A percentile compares a stretch with the other conserved stretches of the same genome.
These are phyloP conservation scores for Hippophae gyantsensis DNA, from an alignment of 306 rosid species.

Conservation along the genomic window DNA sequence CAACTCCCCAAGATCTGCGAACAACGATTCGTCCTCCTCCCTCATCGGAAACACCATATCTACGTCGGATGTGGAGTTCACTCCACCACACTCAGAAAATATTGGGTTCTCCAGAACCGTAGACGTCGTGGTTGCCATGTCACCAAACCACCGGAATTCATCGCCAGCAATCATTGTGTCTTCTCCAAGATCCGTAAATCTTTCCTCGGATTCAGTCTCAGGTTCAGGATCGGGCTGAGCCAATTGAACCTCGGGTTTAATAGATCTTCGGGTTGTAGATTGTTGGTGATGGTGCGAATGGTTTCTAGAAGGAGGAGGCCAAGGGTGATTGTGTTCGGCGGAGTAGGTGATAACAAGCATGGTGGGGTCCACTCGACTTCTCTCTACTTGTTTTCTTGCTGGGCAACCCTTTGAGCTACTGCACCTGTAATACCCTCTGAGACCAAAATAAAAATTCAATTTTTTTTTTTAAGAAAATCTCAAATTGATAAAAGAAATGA, in stretches of 20 bases:
- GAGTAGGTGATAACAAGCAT: constrained; percentile 81
- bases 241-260: constrained; percentile 8
- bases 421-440: constrained; percentile 83
- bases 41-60: constrained; percentile 58
- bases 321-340: constrained; percentile 79
- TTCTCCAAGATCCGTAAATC: constrained; percentile 30
- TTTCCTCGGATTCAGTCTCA: constrained; percentile 22
- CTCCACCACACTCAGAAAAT: constrained; percentile 23
- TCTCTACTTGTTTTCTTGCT: constrained; percentile 91
- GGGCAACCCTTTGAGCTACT: constrained; percentile 96
- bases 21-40: constrained; percentile 77
- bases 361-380: constrained; percentile 73
- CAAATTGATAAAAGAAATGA: background rate
- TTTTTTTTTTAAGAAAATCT: background rate
- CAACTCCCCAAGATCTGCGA: constrained; percentile 84
- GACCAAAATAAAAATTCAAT: background rate
- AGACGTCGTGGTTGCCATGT: constrained; percentile 56
- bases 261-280: background rate
- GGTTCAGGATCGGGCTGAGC: constrained; percentile 8
- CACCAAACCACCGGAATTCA: constrained; percentile 64
- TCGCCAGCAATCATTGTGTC: constrained; percentile 26
- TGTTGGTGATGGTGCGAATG: constrained; percentile 15
- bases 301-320: constrained; percentile 69
- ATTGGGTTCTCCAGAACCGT: constrained; percentile 48
- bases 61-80: constrained; percentile 26